Base-by-base conservation (phyloP, 495 filamentous ascomycete species). In the Penicillium canescens region DNA sequence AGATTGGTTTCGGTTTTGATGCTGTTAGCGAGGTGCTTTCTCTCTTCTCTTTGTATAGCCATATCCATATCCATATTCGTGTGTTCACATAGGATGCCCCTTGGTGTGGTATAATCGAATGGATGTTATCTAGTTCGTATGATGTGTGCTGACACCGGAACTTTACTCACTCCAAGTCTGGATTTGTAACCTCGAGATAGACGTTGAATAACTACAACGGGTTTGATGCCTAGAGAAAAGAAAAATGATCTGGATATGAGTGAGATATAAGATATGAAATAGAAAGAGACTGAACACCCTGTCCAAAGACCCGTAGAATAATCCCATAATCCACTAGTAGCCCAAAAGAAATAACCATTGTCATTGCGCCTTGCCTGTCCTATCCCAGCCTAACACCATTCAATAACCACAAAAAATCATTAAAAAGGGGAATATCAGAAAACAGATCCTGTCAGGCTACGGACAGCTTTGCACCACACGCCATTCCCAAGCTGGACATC, bases 401-500 rank as follows among this genome's bases (percentile, higher is more conserved):
- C 39, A 50, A 33, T 31, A 40, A 14, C 21, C 20, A n/a, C n/a
- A 21, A 14, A 51, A 12, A 41, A 12, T 18, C 45, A 42, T 46
- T 24, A 38, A 51, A 47, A 34, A 12, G 21, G 34, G 36, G 38
- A 39, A 40, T 21, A 40, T 49, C 46, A 68, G 54, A 72, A 72
- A 35, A 66, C 70, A 52, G 62, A 72, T 10, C 59, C 68, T 3
- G 66, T 69, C 46, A 78, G 68, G 50, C 53, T 62, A 14, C 63
- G 62, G 14, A 76, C 72, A 10, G 73, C 72, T 51, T 68, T 73
- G 24, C 70, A 70, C 75, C 75, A 78, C 38, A 72, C 52, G 0
- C 75, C 75, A 42, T 67, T 64, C 4, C 75, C 75, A 34, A 78
- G 65, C 36, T 55, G 49, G 8, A 39, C 6, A 59, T 50, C 14